Conservation (phyloP, 2,329 filamentous ascomycete genomes). For the Trichoderma sp. region DNA sequence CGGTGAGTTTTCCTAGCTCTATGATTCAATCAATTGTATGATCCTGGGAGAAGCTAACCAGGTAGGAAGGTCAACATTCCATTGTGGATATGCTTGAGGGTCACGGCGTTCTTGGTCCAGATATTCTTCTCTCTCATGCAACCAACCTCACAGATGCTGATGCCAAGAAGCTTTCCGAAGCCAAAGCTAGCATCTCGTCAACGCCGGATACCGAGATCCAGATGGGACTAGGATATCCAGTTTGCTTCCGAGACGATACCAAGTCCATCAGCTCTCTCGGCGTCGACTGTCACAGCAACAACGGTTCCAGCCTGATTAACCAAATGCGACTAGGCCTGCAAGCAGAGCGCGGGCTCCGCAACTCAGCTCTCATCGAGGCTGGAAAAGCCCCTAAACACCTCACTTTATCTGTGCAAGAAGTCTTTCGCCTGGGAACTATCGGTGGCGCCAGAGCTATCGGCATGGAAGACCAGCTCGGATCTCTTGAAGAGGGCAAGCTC, state of each 20-base stretch:
- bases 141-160: slow-evolving; percentile 29
- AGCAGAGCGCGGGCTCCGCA: slow-evolving; percentile 24
- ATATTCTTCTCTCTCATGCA: slow-evolving; percentile 33
- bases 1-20: neutral
- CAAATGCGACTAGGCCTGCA: slow-evolving; percentile 23
- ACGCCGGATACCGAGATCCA: slow-evolving; percentile 52
- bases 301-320: slow-evolving; percentile 21
- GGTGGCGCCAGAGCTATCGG: slow-evolving; percentile 42
- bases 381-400: neutral
- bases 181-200: slow-evolving; percentile 38
- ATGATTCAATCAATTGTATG: neutral
- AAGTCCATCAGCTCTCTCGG: slow-evolving; percentile 21
- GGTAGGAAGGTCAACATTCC: neutral
- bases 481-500: slow-evolving; percentile 43
- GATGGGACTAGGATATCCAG: slow-evolving; percentile 38
- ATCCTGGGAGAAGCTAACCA: neutral
- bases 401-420: slow-evolving; percentile 34
- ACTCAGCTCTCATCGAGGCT: neutral
- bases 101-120: slow-evolving; percentile 16
- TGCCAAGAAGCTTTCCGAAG: slow-evolving; percentile 31
- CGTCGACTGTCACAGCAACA: slow-evolving; percentile 25
- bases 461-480: slow-evolving; percentile 42
- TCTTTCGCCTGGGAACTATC: slow-evolving; percentile 50
- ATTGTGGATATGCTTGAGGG: neutral
- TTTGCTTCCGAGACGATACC: slow-evolving; percentile 23